phyloP scores from a whole-genome alignment of 345 rosid species.

The Balakata baccata region DNA sequence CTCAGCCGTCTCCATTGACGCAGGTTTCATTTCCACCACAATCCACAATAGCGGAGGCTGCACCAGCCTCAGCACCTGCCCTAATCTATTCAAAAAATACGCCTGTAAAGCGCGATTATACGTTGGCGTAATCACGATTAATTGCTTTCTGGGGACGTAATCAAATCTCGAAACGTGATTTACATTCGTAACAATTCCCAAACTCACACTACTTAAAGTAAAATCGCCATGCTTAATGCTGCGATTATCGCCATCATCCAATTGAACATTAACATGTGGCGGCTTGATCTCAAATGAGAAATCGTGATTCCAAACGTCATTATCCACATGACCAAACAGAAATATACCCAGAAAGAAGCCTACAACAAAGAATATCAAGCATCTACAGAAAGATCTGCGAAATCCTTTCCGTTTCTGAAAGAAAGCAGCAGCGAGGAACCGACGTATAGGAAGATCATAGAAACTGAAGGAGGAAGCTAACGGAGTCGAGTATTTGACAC shows the following conservation, averaged over 20 bases:
- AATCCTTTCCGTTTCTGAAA: slow-evolving; percentile 45
- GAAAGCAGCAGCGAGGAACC: slow-evolving; percentile 27
- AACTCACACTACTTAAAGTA: slow-evolving; percentile 9
- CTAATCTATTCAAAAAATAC: slow-evolving; percentile 65
- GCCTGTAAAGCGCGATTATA: slow-evolving; percentile 77
- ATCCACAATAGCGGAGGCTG: slow-evolving; percentile 83
- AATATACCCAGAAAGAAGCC: slow-evolving; percentile 66
- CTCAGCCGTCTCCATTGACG: slow-evolving; percentile 76
- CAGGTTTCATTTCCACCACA: slow-evolving; percentile 70
- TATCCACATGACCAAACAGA: slow-evolving; percentile 57
- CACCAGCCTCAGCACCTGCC: slow-evolving; percentile 73
- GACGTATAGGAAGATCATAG: slow-evolving; percentile 21
- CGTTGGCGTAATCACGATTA: slow-evolving; percentile 85
- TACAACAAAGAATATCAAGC: slow-evolving; percentile 53
- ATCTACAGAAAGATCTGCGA: slow-evolving; percentile 60
- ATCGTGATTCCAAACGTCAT: slow-evolving; percentile 40
- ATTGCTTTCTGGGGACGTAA: slow-evolving; percentile 52
- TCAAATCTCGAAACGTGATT: slow-evolving; percentile 27
- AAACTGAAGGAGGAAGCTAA: slow-evolving; percentile 9
- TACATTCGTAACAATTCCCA: neutral
- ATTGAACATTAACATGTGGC: slow-evolving; percentile 43
- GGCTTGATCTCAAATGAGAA: slow-evolving; percentile 67
- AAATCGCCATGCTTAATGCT: slow-evolving; percentile 7
- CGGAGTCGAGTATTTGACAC: slow-evolving; percentile 35
- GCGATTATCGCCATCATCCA: slow-evolving; percentile 27